Conservation (phyloP, 257 asterid species). For the Ophiorrhiza pumila region DNA sequence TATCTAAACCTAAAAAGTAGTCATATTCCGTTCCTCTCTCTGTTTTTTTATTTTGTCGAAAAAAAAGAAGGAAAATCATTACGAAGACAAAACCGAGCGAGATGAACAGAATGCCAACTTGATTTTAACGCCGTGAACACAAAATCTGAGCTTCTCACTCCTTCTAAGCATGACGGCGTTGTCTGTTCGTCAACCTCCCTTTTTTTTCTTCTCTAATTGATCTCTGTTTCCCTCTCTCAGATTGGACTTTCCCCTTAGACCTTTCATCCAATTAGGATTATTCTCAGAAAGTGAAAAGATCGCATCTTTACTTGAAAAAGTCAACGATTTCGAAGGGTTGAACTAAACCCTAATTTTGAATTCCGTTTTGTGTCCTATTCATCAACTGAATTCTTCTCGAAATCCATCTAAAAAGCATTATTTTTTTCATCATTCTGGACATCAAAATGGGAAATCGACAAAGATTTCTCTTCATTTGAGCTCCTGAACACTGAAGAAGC, state of each 20-base stretch:
- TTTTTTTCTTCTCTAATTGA: background rate
- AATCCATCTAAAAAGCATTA: constrained; percentile 29
- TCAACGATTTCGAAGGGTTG: background rate
- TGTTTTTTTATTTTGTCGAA: background rate
- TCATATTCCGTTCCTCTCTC: background rate
- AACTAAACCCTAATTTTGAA: too few species aligned
- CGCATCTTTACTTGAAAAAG: background rate
- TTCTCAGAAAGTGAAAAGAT: background rate
- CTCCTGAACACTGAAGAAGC: too few species aligned
- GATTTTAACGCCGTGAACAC: background rate
- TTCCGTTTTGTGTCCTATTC: background rate
- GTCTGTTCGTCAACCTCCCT: background rate
- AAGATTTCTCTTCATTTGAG: background rate
- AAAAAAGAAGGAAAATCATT: background rate
- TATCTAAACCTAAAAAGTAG: background rate
- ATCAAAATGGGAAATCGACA: background rate
- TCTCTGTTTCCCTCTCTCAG: background rate
- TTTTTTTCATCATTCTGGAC: constrained; percentile 48
- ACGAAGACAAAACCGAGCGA: background rate
- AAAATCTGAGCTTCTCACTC: background rate
- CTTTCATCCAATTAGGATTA: too few species aligned
- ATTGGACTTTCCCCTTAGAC: background rate
- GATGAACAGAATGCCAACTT: background rate
- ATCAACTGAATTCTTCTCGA: constrained; percentile 58
- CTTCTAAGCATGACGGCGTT: background rate